Conservation (phyloP, 2,329 filamentous ascomycete species). For the Botrytis galanthina region DNA sequence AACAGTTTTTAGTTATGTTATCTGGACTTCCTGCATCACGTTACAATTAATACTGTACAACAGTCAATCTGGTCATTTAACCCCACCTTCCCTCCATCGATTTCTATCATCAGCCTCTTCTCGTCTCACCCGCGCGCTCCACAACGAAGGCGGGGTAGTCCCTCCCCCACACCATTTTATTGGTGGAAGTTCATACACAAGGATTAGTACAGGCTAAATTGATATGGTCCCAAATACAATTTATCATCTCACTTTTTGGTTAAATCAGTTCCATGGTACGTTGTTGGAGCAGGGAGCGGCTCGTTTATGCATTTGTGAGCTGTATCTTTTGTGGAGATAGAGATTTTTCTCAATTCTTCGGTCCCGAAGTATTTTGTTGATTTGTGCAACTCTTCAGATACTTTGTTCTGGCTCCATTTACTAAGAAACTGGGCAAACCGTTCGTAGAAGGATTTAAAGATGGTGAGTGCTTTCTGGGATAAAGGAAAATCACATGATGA, state of each 20-base stretch:
- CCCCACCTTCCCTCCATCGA: not conserved
- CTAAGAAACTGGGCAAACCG: not conserved
- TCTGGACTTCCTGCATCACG: not conserved
- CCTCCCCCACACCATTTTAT: not conserved
- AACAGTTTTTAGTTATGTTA: not conserved
- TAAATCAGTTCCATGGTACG: not conserved
- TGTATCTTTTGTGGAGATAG: not conserved
- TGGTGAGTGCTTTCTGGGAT: not conserved
- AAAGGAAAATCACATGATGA: not conserved
- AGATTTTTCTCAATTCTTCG: not conserved
- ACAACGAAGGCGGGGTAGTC: not conserved
- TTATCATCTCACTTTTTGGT: not conserved
- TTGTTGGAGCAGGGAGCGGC: not conserved
- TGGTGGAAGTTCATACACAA: conserved; percentile 3
- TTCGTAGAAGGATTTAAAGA: not conserved
- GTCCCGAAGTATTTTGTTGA: too few species aligned
- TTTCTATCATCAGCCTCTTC: not conserved
- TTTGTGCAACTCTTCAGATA: not conserved
- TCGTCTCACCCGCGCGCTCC: not conserved
- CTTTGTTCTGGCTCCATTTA: not conserved
- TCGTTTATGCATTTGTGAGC: not conserved
- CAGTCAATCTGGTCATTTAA: not conserved
- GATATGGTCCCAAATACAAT: not conserved
- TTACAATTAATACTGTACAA: too few species aligned
- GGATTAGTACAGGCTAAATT: conserved; percentile 9